A percentile compares a stretch with the other conserved stretches of the same genome.
These are phyloP conservation scores for Hondaea fermentalgiana DNA, from an alignment of 108 stramenopile genomes.

Conservation along the genomic window DNA sequence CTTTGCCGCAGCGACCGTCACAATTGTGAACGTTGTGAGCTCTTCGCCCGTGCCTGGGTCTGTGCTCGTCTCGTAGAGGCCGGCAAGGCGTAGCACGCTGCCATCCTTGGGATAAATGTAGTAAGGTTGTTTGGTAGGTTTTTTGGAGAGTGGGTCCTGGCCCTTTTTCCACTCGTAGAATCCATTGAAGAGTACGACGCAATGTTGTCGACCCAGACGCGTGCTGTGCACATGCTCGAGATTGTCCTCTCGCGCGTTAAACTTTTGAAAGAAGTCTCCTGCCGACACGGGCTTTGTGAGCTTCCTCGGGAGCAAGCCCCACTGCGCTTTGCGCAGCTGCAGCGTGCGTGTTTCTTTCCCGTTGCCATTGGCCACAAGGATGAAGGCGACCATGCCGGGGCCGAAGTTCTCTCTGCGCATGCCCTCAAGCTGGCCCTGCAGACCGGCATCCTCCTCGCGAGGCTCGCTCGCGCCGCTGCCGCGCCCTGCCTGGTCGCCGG, in stretches of 20 bases:
- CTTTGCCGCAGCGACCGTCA: background rate
- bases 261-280: background rate
- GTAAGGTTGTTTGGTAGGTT: background rate
- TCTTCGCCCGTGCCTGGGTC: background rate
- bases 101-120: background rate
- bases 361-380: background rate
- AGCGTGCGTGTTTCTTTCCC: background rate
- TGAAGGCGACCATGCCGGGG: background rate
- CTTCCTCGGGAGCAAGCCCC: background rate
- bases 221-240: background rate
- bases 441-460: background rate
- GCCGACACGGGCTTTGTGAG: background rate
- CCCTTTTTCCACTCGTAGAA: conserved; percentile 4
- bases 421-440: background rate
- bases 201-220: background rate
- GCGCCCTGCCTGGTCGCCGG: background rate
- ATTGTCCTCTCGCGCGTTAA: background rate
- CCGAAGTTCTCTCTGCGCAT: background rate
- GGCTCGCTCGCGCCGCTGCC: background rate
- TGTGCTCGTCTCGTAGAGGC: background rate
- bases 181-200: conserved; percentile 6
- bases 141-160: background rate
- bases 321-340: background rate
- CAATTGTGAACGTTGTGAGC: background rate
- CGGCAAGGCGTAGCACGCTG: background rate